Base-by-base conservation (phyloP, 1,284 basidiomycete genomes). In the Pterulicium gracile region DNA sequence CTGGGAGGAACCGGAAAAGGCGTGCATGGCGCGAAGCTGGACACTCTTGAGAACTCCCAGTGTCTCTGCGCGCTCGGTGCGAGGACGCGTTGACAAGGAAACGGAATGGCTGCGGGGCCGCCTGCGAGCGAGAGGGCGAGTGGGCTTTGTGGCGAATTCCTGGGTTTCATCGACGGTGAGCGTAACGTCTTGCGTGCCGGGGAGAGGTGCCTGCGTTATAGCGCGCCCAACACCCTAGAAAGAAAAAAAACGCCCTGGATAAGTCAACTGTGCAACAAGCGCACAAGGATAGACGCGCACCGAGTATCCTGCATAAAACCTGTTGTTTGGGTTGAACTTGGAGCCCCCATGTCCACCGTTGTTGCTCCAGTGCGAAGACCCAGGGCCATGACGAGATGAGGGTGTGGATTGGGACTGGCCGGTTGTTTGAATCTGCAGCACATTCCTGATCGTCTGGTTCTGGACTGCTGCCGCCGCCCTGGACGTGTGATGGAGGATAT, bases 401-500 rank as follows among this genome's bases (percentile, higher is more conserved):
- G 61, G 58, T 18, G 64, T 57, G 56, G 69, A 59, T 48, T 64
- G 51, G 51, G 57, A 17, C 62, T 59, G 10, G 56, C 53, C 18
- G 54, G 68, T 63, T 5, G 75, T 68, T 62, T 79, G 79, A 21
- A 77, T 58, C 55, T 85, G 81, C 47, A 87, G 70, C 46, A 81
- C 85, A 72, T 82, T 88, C 51, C 83, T 68, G 58, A 88, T 67
- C 0, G 81, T 75, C 59, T 81, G 81, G 51, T 77, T 78, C 56
- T 86, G 83, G 40, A 81, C 81, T 42, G 79, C 76, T 2, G 80
- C 75, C 44, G 79, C 85, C 14, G 81, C 84, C 56, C 85, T 79
- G 20, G 79, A 73, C 0, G 81, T 84, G 53, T 81, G 79, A 52
- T 87, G 76, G 24, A 88, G 65, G 47, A 89, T 68, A 46, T 81